A percentile compares a stretch with the other conserved stretches of the same genome.
Conservation (phyloP, 495 filamentous ascomycete genomes). For the Talaromyces stipitatus region DNA sequence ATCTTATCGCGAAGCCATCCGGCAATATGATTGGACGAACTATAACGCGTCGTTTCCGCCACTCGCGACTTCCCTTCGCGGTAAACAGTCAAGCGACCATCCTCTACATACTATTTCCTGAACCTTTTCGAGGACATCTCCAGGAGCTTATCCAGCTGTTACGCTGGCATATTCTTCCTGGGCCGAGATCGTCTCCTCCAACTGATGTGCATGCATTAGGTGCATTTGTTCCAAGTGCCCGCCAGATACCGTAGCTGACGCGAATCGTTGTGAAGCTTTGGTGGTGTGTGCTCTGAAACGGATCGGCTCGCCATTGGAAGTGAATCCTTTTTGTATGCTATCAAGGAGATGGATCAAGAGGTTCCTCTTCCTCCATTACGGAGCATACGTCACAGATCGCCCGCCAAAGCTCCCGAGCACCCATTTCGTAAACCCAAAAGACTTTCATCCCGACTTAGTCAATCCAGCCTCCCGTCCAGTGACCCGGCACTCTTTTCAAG, state of each 20-base stretch:
- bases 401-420: constrained; percentile 12
- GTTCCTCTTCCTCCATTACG: constrained; percentile 37
- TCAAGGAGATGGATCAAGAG: constrained; percentile 30
- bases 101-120: background rate
- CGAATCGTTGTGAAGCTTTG: background rate
- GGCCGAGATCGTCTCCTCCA: background rate
- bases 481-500: constrained; percentile 73
- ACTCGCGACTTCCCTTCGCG: background rate
- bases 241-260: background rate
- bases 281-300: background rate
- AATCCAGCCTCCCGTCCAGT: constrained; percentile 51
- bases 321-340: background rate
- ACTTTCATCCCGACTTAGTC: constrained; percentile 24
- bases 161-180: background rate
- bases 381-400: constrained; percentile 33
- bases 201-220: background rate
- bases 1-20: background rate
- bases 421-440: constrained; percentile 25
- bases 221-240: background rate
- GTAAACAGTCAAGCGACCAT: constrained; percentile 6
- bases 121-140: background rate
- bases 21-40: background rate
- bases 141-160: constrained; percentile 1
- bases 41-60: background rate
- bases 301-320: too few species aligned